Percentiles rank a stretch among this genome's conserved stretches.
phyloP scores from a whole-genome alignment of 2,329 filamentous ascomycete genomes.

The Exophiala dermatitidis region DNA sequence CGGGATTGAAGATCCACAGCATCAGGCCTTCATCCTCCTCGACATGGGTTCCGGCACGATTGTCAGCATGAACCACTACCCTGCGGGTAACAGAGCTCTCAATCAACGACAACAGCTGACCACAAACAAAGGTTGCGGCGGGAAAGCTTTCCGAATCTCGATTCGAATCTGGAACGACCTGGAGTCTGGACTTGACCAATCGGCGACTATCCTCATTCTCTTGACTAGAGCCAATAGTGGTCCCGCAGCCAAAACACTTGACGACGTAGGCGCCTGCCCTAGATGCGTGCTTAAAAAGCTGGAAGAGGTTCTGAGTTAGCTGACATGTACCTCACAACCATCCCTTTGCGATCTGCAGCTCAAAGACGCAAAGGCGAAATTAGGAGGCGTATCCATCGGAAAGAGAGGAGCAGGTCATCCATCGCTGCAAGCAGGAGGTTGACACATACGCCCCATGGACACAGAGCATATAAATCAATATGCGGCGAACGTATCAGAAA shows the following conservation, averaged over 20 bases:
- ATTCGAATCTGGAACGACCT: conserved; percentile 27
- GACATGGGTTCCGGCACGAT: conserved; percentile 8
- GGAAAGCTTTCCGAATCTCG: conserved; percentile 29
- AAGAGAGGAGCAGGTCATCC: conserved; percentile 30
- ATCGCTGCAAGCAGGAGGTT: conserved; percentile 28
- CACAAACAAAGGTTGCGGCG: conserved; percentile 41
- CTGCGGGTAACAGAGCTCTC: conserved; percentile 51
- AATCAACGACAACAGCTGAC: conserved; percentile 49
- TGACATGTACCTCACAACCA: conserved; percentile 34
- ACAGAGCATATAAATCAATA: conserved; percentile 32
- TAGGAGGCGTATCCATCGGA: conserved; percentile 7
- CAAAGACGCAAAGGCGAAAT: conserved; percentile 24
- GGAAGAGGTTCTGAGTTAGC: conserved; percentile 4
- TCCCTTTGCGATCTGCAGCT: conserved; percentile 31
- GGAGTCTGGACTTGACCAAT: conserved; percentile 45
- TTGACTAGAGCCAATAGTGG: conserved; percentile 30
- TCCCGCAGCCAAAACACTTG: conserved; percentile 36
- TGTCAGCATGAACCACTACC: conserved; percentile 44
- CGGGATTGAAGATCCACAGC: conserved; percentile 55
- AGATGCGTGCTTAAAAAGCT: conserved; percentile 16
- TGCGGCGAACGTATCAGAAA: conserved; percentile 56
- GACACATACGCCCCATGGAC: conserved; percentile 11
- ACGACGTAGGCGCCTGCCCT: conserved; percentile 21
- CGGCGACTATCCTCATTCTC: conserved; percentile 21
- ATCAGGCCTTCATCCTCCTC: conserved; percentile 7